Conservation (phyloP, 805 yeast genomes). For the Yarrowia sp. region DNA sequence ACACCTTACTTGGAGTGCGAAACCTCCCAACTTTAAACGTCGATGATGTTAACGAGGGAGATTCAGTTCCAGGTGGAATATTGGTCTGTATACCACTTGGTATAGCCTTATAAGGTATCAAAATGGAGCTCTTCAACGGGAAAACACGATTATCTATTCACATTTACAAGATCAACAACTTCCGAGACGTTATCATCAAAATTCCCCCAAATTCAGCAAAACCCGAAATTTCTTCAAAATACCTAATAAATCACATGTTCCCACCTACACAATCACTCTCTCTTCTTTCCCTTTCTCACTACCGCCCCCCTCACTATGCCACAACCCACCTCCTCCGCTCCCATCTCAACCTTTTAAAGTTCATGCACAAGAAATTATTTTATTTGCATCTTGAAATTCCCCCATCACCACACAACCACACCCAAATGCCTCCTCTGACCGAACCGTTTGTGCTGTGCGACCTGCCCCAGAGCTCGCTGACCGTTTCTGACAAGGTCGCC, state of each 20-base stretch:
- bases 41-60: background rate
- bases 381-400: background rate
- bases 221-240: no score
- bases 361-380: slow-evolving; percentile 17
- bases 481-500: slow-evolving; percentile 3
- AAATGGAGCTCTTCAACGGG: background rate
- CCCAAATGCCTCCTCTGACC: slow-evolving; percentile 31
- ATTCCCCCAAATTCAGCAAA: no score
- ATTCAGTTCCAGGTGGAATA: no score
- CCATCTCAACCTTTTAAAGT: background rate
- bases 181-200: no score
- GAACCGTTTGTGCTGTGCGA: slow-evolving; percentile 31
- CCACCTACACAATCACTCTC: background rate
- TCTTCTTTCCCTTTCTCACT: background rate
- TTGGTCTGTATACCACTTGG: no score
- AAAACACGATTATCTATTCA: no score
- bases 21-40: background rate
- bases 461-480: slow-evolving; percentile 30
- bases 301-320: no score
- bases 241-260: no score
- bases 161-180: no score
- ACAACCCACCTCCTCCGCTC: no score
- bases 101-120: background rate
- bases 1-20: no score
- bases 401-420: background rate